Conservation (phyloP, 2,329 filamentous ascomycete species). For the Cladosporium sp. region DNA sequence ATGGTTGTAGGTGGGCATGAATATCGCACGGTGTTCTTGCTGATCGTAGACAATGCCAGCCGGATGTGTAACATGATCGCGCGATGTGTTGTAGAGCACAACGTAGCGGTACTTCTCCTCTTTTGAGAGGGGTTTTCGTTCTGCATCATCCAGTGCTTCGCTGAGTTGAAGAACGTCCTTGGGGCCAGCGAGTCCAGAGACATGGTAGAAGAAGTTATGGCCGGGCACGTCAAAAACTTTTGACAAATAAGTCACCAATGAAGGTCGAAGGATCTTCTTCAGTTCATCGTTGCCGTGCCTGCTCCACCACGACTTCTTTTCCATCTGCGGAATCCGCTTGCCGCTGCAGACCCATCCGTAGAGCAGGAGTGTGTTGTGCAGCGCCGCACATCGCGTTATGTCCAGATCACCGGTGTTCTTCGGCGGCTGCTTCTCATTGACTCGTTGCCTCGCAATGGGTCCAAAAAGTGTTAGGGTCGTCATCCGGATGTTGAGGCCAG, state of each 20-base stretch:
- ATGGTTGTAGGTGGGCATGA: constrained; percentile 39
- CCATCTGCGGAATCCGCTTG: constrained; percentile 32
- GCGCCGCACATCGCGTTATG: constrained; percentile 34
- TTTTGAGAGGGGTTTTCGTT: constrained; percentile 22
- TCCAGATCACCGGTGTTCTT: constrained; percentile 29
- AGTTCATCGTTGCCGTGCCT: constrained; percentile 31
- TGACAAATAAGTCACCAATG: constrained; percentile 31
- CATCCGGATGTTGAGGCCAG: constrained; percentile 22
- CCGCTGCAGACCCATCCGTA: constrained; percentile 38
- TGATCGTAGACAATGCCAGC: constrained; percentile 37
- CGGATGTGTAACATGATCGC: constrained; percentile 34
- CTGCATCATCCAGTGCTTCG: constrained; percentile 33
- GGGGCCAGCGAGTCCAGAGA: constrained; percentile 31
- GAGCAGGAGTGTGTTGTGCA: constrained; percentile 38
- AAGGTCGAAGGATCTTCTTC: constrained; percentile 31
- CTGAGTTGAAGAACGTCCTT: constrained; percentile 33
- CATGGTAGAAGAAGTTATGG: constrained; percentile 38
- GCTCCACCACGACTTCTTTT: constrained; percentile 36
- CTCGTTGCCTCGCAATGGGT: constrained; percentile 34
- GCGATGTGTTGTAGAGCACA: constrained; percentile 33
- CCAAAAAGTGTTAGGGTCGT: constrained; percentile 29
- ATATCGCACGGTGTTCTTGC: constrained; percentile 31
- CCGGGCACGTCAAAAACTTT: constrained; percentile 36
- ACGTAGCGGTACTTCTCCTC: constrained; percentile 34
- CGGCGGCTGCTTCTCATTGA: constrained; percentile 29